Percentiles rank a stretch among this genome's conserved stretches.
phyloP scores from a whole-genome alignment of 495 filamentous ascomycete species.

The Bathelium albidoporum region DNA sequence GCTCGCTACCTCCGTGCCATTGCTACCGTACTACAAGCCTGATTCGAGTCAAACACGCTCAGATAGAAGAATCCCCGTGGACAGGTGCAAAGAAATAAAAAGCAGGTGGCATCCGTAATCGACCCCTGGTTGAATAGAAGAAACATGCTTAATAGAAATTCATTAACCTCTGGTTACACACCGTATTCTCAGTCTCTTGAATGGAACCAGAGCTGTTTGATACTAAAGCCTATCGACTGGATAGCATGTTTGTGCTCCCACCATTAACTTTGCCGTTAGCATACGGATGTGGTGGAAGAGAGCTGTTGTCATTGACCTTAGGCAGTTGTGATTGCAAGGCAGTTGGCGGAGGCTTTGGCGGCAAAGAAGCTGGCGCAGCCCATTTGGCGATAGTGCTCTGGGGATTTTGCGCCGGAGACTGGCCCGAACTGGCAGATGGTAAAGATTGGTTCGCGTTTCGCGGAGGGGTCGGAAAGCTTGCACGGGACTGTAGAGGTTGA shows the following conservation, averaged over 20 bases:
- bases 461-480: slow-evolving; percentile 21
- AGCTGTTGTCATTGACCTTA: slow-evolving; percentile 15
- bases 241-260: background rate
- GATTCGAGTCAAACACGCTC: too few species aligned
- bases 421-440: slow-evolving; percentile 5
- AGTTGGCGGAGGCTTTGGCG: slow-evolving; percentile 35
- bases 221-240: background rate
- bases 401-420: slow-evolving; percentile 8
- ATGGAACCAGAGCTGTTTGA: too few species aligned
- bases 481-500: slow-evolving; percentile 12
- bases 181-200: too few species aligned
- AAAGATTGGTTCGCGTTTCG: slow-evolving; percentile 11
- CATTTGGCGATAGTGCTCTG: slow-evolving; percentile 37
- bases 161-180: background rate
- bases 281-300: slow-evolving; percentile 3
- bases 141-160: background rate
- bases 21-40: too few species aligned
- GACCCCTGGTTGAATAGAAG: background rate
- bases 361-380: slow-evolving; percentile 33
- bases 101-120: background rate
- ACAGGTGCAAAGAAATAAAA: background rate
- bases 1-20: background rate
- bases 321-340: slow-evolving; percentile 18
- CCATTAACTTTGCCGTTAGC: background rate
- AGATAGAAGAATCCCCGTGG: too few species aligned